phyloP scores from a whole-genome alignment of 2,329 filamentous ascomycete genomes.

The Sordariomycetes sp. region DNA sequence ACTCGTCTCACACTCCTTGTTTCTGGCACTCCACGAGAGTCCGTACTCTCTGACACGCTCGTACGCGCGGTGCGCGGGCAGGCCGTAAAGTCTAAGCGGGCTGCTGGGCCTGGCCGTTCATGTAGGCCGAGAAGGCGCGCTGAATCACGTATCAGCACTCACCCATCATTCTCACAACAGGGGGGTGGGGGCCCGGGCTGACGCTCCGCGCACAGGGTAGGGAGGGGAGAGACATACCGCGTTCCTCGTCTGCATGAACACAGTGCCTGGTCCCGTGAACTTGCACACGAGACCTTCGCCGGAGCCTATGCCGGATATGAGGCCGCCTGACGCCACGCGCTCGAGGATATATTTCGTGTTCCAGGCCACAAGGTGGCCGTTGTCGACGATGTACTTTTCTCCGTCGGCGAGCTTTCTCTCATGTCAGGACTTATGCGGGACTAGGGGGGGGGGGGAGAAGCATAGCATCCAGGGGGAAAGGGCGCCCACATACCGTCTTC shows the following conservation, averaged over 20 bases:
- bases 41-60: too few relatives aligned
- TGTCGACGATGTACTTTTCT: constrained; percentile 87
- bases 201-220: not conserved
- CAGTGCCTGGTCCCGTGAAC: constrained; percentile 81
- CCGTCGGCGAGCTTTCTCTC: constrained; percentile 41
- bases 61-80: too few relatives aligned
- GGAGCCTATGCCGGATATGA: constrained; percentile 77
- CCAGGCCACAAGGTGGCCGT: constrained; percentile 91
- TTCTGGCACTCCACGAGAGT: too few relatives aligned
- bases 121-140: constrained; percentile 41
- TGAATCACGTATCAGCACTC: constrained; percentile 12
- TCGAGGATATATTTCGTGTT: constrained; percentile 91
- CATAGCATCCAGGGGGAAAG: not conserved
- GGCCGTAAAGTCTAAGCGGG: constrained; percentile 7
- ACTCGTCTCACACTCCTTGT: too few relatives aligned
- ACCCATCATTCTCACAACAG: not conserved
- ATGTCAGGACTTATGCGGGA: not conserved
- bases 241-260: constrained; percentile 91
- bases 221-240: constrained; percentile 36
- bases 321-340: constrained; percentile 78
- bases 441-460: not conserved
- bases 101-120: constrained; percentile 33
- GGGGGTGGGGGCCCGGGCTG: not conserved
- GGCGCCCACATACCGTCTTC: constrained; percentile 62
- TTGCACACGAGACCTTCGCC: constrained; percentile 90